phyloP scores from a whole-genome alignment of 2,329 filamentous ascomycete genomes.

The Pyricularia sp. region DNA sequence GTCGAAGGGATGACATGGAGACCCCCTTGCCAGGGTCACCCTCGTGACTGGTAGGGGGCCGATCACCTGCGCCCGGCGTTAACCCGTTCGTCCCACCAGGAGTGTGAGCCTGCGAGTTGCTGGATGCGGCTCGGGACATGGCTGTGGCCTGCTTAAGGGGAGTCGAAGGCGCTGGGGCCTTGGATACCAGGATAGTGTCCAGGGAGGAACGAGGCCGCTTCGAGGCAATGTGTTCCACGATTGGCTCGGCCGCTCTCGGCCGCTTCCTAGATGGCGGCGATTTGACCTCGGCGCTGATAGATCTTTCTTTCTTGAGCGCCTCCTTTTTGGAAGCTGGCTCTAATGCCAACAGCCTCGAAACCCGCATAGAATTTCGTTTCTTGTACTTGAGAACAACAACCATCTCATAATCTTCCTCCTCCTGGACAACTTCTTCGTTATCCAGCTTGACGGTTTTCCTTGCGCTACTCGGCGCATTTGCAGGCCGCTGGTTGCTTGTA shows the following conservation, averaged over 20 bases:
- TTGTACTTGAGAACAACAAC: slow-evolving; percentile 40
- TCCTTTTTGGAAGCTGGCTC: slow-evolving; percentile 28
- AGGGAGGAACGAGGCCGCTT: slow-evolving; percentile 22
- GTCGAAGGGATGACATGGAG: slow-evolving; percentile 20
- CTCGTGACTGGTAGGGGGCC: slow-evolving; percentile 26
- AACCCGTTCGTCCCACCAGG: slow-evolving; percentile 34
- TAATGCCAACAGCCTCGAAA: slow-evolving; percentile 37
- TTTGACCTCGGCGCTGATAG: slow-evolving; percentile 30
- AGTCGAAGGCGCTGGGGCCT: slow-evolving; percentile 34
- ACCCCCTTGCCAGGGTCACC: slow-evolving; percentile 15
- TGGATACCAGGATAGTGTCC: slow-evolving; percentile 23
- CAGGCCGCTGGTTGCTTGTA: slow-evolving; percentile 13
- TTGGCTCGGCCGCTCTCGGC: slow-evolving; percentile 25
- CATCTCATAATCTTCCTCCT: slow-evolving; percentile 21
- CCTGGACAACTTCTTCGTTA: slow-evolving; percentile 17
- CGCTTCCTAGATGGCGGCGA: slow-evolving; percentile 37
- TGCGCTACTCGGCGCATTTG: slow-evolving; percentile 21
- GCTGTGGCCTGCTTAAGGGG: slow-evolving; percentile 38
- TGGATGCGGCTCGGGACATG: slow-evolving; percentile 46
- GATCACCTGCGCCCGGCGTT: slow-evolving; percentile 29
- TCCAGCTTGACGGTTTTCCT: slow-evolving; percentile 22
- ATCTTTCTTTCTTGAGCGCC: slow-evolving; percentile 29
- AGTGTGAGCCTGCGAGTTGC: slow-evolving; percentile 41
- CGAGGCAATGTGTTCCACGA: slow-evolving; percentile 20
- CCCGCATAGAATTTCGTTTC: slow-evolving; percentile 32